phyloP scores from a whole-genome alignment of 2,329 filamentous ascomycete genomes.

The Sporothrix variecibatus region DNA sequence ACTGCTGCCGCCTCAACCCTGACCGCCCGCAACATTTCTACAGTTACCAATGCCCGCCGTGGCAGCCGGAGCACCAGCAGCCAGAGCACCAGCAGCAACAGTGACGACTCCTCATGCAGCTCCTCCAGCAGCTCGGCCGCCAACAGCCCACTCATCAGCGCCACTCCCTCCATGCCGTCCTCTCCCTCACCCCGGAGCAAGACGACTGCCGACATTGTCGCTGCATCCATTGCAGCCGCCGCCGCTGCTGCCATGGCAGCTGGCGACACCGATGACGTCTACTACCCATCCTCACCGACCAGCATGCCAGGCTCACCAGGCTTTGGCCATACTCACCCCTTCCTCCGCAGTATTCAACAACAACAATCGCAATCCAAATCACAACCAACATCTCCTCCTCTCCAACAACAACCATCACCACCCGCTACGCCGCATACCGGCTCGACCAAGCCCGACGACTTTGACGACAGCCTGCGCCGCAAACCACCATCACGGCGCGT shows the following conservation, averaged over 20 bases:
- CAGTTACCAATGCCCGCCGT: not conserved
- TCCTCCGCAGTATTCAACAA: slow-evolving; percentile 22
- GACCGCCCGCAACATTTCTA: slow-evolving; percentile 29
- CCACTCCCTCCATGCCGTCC: slow-evolving; percentile 22
- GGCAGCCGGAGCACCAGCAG: slow-evolving; percentile 18
- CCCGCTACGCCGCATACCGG: slow-evolving; percentile 15
- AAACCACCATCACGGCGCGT: slow-evolving; percentile 55
- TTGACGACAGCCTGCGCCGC: slow-evolving; percentile 49
- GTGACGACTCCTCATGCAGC: slow-evolving; percentile 16
- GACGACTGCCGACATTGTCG: slow-evolving; percentile 28
- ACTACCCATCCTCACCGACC: slow-evolving; percentile 11
- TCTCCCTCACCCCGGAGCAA: slow-evolving; percentile 39
- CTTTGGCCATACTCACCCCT: slow-evolving; percentile 20
- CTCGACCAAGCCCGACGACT: slow-evolving; percentile 42
- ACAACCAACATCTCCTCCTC: not conserved
- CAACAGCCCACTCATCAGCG: slow-evolving; percentile 22
- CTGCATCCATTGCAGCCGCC: slow-evolving; percentile 25
- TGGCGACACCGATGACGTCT: slow-evolving; percentile 20
- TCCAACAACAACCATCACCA: slow-evolving; percentile 16
- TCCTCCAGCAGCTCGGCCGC: slow-evolving; percentile 20
- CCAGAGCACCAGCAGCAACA: not conserved
- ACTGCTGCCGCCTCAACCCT: slow-evolving; percentile 38
- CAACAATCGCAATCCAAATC: not conserved
- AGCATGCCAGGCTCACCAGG: slow-evolving; percentile 12
- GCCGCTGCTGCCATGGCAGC: slow-evolving; percentile 20